Evolutionary conservation across 768 basidiomycete species (phyloP).

Genomic region (Mycena pura): DNA sequence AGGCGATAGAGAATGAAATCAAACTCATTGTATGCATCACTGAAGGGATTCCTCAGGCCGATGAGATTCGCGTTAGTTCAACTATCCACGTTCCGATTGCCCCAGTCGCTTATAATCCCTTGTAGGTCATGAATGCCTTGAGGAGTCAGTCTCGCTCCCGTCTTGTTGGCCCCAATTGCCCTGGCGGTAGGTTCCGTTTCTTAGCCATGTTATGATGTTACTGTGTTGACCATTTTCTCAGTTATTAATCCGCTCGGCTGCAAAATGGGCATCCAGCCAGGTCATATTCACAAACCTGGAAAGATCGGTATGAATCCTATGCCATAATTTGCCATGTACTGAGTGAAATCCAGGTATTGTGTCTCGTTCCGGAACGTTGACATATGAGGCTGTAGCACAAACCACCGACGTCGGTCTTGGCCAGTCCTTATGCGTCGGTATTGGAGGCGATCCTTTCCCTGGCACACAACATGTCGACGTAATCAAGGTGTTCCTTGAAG

Average conservation of each 20-base stretch:
- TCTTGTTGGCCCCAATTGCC: conserved; percentile 98
- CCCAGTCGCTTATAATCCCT: not conserved
- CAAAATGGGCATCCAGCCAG: conserved; percentile 99
- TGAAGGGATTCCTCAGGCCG: conserved; percentile 97
- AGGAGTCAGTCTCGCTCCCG: conserved; percentile 94
- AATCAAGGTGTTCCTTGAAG: conserved; percentile 94
- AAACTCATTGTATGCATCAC: conserved; percentile 97
- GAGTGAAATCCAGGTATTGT: conserved; percentile 71
- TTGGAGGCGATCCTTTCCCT: conserved; percentile 97
- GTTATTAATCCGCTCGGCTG: conserved; percentile 97
- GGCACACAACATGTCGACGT: conserved; percentile 96
- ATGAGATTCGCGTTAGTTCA: conserved; percentile 84
- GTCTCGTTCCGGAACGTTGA: conserved; percentile 93
- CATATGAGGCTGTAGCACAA: conserved; percentile 98
- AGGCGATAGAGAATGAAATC: conserved; percentile 99
- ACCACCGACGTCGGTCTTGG: conserved; percentile 96
- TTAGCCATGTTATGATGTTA: not conserved
- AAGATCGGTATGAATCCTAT: conserved; percentile 75
- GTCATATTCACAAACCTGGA: conserved; percentile 96
- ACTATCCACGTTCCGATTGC: not conserved
- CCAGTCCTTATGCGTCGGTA: conserved; percentile 95
- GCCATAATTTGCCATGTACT: not conserved
- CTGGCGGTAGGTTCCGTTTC: conserved; percentile 60
- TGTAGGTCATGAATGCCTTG: conserved; percentile 89
- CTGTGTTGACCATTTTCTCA: conserved; percentile 22